phyloP scores from a whole-genome alignment of 176 grass and related monocot species.

The Ensete glaucum region DNA sequence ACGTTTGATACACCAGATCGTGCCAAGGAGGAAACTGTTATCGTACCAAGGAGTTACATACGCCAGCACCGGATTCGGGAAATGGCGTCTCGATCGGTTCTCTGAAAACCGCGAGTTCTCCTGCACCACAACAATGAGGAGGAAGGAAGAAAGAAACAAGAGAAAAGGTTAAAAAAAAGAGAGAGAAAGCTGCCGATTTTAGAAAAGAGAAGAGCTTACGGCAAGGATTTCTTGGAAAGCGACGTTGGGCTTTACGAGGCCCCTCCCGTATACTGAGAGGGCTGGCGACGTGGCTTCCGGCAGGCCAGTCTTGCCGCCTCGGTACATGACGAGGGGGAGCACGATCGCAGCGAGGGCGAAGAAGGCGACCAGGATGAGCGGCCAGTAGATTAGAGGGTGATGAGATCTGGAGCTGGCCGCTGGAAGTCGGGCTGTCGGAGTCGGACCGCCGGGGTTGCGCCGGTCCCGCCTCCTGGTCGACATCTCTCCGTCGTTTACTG shows the following conservation, averaged over 20 bases:
- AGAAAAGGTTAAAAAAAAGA: neutral
- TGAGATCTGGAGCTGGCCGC: constrained; percentile 2
- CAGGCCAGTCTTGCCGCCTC: constrained; percentile 19
- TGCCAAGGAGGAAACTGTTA: neutral
- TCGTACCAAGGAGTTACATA: constrained; percentile 83
- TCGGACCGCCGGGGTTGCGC: constrained; percentile 26
- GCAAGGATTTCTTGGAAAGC: constrained; percentile 53
- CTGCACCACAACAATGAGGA: neutral
- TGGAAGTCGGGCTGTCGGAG: neutral
- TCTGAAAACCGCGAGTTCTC: constrained; percentile 22
- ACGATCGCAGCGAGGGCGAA: constrained; percentile 26
- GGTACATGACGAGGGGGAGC: constrained; percentile 41
- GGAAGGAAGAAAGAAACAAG: neutral
- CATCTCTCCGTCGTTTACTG: constrained; percentile 21
- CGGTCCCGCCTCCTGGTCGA: constrained; percentile 58
- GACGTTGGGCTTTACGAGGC: constrained; percentile 51
- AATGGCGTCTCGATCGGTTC: constrained; percentile 56
- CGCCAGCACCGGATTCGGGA: constrained; percentile 62
- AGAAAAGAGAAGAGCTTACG: constrained; percentile 27
- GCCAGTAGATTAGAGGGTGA: constrained; percentile 1
- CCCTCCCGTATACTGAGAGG: constrained; percentile 54
- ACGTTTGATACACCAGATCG: too few relatives aligned
- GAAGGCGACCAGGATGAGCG: constrained; percentile 17
- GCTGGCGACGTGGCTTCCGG: neutral
- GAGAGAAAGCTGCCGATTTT: neutral